Percentiles rank a stretch among this genome's conserved stretches.
These are phyloP conservation scores for Apiospora saccharicola DNA, from an alignment of 2,329 filamentous ascomycete species.

Conservation along the genomic window DNA sequence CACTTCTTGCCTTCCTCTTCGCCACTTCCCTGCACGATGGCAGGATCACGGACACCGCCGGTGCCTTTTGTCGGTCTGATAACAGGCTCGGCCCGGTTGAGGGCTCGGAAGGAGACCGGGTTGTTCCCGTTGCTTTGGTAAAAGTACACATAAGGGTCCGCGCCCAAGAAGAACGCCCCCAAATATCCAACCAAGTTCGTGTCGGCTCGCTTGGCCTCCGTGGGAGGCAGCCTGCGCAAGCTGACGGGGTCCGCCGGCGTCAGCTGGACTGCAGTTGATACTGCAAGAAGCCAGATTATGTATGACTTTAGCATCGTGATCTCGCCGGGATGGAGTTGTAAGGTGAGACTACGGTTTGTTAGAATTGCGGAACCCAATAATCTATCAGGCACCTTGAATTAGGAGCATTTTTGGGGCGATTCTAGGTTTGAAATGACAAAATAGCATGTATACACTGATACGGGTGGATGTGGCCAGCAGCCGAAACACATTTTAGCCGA, in stretches of 20 bases:
- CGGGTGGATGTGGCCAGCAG: too few species aligned
- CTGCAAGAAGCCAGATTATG: not conserved
- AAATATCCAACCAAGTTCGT: constrained; percentile 57
- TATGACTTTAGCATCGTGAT: not conserved
- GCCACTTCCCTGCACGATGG: constrained; percentile 55
- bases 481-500: too few species aligned
- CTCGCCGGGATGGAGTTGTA: not conserved
- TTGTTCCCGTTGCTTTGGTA: constrained; percentile 62
- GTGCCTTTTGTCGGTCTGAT: constrained; percentile 59
- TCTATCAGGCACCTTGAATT: not conserved
- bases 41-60: constrained; percentile 59
- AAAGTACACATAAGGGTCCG: constrained; percentile 61
- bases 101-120: constrained; percentile 53
- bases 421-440: too few species aligned
- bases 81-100: constrained; percentile 58
- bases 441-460: too few species aligned
- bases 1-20: constrained; percentile 57
- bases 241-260: not conserved
- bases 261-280: not conserved
- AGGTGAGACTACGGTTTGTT: too few species aligned
- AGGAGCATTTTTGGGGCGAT: rapidly evolving
- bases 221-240: too few species aligned
- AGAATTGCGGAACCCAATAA: too few species aligned
- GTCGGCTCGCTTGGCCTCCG: constrained; percentile 40
- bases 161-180: constrained; percentile 62